phyloP scores from a whole-genome alignment of 1,284 basidiomycete species.

The Anthracocystis walkeri region DNA sequence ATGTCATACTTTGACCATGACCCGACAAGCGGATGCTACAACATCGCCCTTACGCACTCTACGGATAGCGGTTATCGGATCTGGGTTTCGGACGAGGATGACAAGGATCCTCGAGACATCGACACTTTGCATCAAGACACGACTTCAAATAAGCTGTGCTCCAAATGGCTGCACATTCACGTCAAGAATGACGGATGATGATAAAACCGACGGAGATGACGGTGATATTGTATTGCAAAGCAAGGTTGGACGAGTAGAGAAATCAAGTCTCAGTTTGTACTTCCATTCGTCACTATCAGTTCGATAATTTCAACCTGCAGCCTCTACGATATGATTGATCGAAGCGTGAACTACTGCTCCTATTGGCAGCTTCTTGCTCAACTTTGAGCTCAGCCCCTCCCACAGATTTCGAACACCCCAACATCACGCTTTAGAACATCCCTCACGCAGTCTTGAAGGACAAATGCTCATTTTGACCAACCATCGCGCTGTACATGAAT shows the following conservation, averaged over 20 bases:
- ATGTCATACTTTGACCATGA: constrained; percentile 15
- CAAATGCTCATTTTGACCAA: neutral
- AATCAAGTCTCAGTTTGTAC: no score
- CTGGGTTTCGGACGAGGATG: constrained; percentile 30
- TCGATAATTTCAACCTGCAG: no score
- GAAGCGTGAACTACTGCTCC: no score
- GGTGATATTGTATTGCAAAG: neutral
- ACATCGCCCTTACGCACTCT: neutral
- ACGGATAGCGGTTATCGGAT: neutral
- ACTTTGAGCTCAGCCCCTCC: no score
- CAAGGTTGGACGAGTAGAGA: no score
- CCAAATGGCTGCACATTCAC: constrained; percentile 31
- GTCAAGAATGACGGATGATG: constrained; percentile 8
- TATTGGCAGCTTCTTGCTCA: no score
- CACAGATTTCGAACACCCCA: no score
- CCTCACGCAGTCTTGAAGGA: neutral
- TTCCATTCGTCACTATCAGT: no score
- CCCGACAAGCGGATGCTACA: constrained; percentile 1
- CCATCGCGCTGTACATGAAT: constrained; percentile 12
- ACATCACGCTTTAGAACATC: no score
- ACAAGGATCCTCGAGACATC: constrained; percentile 5
- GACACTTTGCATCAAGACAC: neutral
- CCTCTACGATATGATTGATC: no score
- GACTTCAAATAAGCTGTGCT: constrained; percentile 4
- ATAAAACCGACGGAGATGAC: no score